Evolutionary conservation across 2,329 filamentous ascomycete genomes (phyloP).

Genomic region (Xylariaceae sp.): DNA sequence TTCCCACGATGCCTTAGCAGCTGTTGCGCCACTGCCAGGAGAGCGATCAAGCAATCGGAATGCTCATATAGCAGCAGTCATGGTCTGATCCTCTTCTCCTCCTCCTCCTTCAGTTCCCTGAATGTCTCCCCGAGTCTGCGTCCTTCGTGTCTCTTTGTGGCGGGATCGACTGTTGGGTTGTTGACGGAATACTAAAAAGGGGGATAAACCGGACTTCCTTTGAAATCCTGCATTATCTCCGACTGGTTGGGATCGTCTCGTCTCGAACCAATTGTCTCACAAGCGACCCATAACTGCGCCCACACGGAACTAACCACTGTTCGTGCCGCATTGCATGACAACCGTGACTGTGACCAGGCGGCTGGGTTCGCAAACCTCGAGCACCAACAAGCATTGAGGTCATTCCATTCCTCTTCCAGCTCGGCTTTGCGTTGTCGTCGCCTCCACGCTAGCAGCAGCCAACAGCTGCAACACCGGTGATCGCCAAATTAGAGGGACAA

Average conservation of each 20-base stretch:
- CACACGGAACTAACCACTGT: neutral
- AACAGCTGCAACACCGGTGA: too few relatives aligned
- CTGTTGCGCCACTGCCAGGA: slow-evolving; percentile 26
- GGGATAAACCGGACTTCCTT: neutral
- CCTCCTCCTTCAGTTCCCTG: neutral
- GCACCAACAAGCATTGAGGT: neutral
- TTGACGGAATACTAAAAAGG: slow-evolving; percentile 1
- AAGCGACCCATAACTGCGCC: neutral
- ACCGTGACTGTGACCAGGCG: neutral
- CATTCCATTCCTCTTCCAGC: neutral
- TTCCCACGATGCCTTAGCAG: slow-evolving; percentile 16
- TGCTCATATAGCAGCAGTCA: neutral
- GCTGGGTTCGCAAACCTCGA: neutral
- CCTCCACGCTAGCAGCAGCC: too few relatives aligned
- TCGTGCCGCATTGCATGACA: neutral
- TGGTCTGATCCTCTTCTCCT: neutral
- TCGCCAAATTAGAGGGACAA: too few relatives aligned
- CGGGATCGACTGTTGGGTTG: neutral
- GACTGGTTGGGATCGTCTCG: neutral
- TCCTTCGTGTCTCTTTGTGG: neutral
- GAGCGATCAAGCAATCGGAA: neutral
- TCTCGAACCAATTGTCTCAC: slow-evolving; percentile 5
- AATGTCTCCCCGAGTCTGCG: neutral
- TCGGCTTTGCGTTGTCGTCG: too few relatives aligned
- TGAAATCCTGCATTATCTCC: neutral